Percentiles rank a stretch among this genome's conserved stretches.
Conservation (phyloP, 768 basidiomycete species). For the Pulveroboletus sp. region DNA sequence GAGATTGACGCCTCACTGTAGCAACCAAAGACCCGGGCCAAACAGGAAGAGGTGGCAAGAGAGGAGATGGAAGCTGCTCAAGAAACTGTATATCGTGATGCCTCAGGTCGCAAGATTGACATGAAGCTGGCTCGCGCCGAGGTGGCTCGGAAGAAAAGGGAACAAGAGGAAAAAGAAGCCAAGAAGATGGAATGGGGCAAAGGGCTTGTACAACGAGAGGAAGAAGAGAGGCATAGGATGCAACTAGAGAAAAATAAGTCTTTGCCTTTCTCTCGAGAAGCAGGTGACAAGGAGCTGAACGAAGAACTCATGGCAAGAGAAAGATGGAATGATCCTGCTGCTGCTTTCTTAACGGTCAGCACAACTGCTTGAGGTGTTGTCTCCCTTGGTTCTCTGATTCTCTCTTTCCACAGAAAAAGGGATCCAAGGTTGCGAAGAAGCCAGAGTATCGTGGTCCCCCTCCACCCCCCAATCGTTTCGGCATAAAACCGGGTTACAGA, state of each 20-base stretch:
- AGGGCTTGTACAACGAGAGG: slow-evolving; percentile 85
- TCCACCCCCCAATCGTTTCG: slow-evolving; percentile 92
- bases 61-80: slow-evolving; percentile 59
- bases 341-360: slow-evolving; percentile 84
- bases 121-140: slow-evolving; percentile 81
- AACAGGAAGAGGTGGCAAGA: slow-evolving; percentile 35
- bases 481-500: slow-evolving; percentile 90
- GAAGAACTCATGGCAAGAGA: slow-evolving; percentile 76
- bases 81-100: slow-evolving; percentile 94
- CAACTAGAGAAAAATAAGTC: slow-evolving; percentile 67
- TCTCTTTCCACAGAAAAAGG: slow-evolving; percentile 56
- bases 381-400: slow-evolving; percentile 1
- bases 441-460: slow-evolving; percentile 87
- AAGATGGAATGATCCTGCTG: slow-evolving; percentile 97
- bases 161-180: slow-evolving; percentile 81
- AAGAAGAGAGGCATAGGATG: slow-evolving; percentile 59
- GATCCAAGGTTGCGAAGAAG: slow-evolving; percentile 65
- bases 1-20: slow-evolving; percentile 2
- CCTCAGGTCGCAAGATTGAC: slow-evolving; percentile 84
- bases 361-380: not conserved
- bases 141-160: slow-evolving; percentile 73
- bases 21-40: slow-evolving; percentile 40
- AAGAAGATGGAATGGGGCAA: slow-evolving; percentile 98
- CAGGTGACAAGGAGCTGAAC: slow-evolving; percentile 83
- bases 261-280: slow-evolving; percentile 69